Conservation (phyloP, 2,329 filamentous ascomycete genomes). For the Arachnomyces sp. region DNA sequence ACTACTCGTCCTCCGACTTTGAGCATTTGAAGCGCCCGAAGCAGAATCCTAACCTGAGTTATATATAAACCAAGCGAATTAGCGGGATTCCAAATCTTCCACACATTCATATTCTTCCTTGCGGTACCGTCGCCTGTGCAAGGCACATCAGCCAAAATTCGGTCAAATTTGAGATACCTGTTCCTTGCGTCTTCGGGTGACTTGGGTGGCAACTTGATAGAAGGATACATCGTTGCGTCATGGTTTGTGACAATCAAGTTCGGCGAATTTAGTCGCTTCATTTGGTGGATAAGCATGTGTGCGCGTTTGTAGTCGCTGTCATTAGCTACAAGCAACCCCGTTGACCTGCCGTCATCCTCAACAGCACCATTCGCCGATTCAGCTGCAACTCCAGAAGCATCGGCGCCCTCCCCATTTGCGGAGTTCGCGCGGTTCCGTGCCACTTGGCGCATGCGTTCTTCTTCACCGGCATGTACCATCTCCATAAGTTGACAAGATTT, state of each 20-base stretch:
- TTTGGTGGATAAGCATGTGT: slow-evolving; percentile 95
- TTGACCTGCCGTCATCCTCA: slow-evolving; percentile 75
- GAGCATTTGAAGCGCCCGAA: slow-evolving; percentile 88
- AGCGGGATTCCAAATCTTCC: slow-evolving; percentile 88
- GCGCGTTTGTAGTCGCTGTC: slow-evolving; percentile 94
- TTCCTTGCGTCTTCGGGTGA: slow-evolving; percentile 40
- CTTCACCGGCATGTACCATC: slow-evolving; percentile 87
- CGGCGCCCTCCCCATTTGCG: slow-evolving; percentile 42
- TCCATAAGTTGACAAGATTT: slow-evolving; percentile 94
- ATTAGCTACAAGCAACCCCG: slow-evolving; percentile 88
- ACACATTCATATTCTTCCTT: slow-evolving; percentile 87
- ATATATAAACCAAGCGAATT: slow-evolving; percentile 80
- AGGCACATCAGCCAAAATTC: slow-evolving; percentile 91
- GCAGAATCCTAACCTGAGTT: slow-evolving; percentile 82
- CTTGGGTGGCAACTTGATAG: slow-evolving; percentile 67
- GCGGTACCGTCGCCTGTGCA: slow-evolving; percentile 93
- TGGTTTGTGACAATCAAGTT: slow-evolving; percentile 97
- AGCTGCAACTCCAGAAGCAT: slow-evolving; percentile 17
- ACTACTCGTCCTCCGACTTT: slow-evolving; percentile 92
- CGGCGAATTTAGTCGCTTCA: slow-evolving; percentile 92
- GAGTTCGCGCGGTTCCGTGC: slow-evolving; percentile 57
- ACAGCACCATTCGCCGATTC: slow-evolving; percentile 45
- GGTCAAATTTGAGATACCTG: slow-evolving; percentile 89
- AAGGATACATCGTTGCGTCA: slow-evolving; percentile 91
- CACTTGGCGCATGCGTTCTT: slow-evolving; percentile 70